Evolutionary conservation across 805 yeast genomes (phyloP), one percentile per base, ranked within the genome.

Genomic region (Nakazawaea ishiwadae): DNA sequence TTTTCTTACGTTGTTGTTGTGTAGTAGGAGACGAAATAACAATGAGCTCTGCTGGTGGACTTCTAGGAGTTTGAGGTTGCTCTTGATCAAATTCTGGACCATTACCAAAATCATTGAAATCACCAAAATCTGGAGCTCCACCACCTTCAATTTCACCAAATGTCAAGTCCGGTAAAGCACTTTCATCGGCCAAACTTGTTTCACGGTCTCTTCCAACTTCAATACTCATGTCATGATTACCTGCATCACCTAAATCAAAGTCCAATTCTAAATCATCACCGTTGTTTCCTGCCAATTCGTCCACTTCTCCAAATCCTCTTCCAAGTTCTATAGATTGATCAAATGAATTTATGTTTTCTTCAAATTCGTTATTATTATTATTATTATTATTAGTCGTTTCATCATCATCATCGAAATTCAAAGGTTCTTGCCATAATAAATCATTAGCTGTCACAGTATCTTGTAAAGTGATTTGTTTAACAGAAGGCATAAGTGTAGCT

Each of bases 361-460:
- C 30, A 10, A 28, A 4, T 43, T 47, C 33, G 17, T 37, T 33
- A 24, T 44, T 42, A 18, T 34, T 40, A 20, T 20, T 24, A 32
- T n/a, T n/a, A n/a, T n/a, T n/a, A n/a, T n/a, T n/a, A n/a, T n/a
- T n/a, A n/a, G 17, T 31, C 19, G 32, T 34, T n/a, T 28, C 18
- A 36, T 44, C 30, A 31, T 58, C 52, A 10, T 59, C 63, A 41
- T 71, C 73, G 31, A 68, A 59, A 45, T 63, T 54, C 51, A 76
- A 60, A 24, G 84, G 84, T 35, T 79, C 85, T 49, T 79, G 85
- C 47, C 74, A 75, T 31, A 85, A 63, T 48, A 87, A 75, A 53
- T 86, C 95, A 29, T 80, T 71, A 45, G 81, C 86, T 0, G 95
- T 83, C 34, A 88, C 81, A 15, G 86, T 84, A 60, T 89, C 95